phyloP scores from a whole-genome alignment of 345 rosid genomes.

The Lagerstroemia speciosa region DNA sequence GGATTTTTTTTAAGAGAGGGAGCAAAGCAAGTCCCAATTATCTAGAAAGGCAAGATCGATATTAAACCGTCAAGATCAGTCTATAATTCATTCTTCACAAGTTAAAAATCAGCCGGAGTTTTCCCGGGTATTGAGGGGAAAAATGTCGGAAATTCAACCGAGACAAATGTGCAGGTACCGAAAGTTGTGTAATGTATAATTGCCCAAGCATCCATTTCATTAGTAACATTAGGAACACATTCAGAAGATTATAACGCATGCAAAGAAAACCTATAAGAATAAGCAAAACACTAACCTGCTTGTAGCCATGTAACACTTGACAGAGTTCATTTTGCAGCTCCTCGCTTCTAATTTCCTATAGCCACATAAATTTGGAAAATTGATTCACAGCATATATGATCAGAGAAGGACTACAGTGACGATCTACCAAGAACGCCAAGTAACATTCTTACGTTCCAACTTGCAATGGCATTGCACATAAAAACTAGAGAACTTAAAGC shows the following conservation, averaged over 20 bases:
- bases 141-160: neutral
- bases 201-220: neutral
- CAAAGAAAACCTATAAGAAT: neutral
- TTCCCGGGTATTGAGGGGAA: neutral
- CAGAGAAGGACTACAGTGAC: neutral
- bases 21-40: neutral
- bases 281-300: conserved; percentile 46
- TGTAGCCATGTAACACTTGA: conserved; percentile 87
- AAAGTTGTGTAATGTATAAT: neutral
- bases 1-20: neutral
- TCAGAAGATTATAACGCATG: neutral
- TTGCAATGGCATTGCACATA: conserved; percentile 86
- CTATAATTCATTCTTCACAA: neutral
- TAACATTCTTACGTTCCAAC: conserved; percentile 77
- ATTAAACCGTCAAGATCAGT: neutral
- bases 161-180: neutral
- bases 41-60: neutral
- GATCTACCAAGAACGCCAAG: neutral
- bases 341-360: conserved; percentile 76
- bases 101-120: neutral
- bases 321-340: conserved; percentile 82
- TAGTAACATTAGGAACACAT: neutral
- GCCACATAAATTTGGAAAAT: neutral
- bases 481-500: conserved; percentile 79
- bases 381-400: neutral